phyloP scores from a whole-genome alignment of 345 rosid species.

The Pistacia integerrima region DNA sequence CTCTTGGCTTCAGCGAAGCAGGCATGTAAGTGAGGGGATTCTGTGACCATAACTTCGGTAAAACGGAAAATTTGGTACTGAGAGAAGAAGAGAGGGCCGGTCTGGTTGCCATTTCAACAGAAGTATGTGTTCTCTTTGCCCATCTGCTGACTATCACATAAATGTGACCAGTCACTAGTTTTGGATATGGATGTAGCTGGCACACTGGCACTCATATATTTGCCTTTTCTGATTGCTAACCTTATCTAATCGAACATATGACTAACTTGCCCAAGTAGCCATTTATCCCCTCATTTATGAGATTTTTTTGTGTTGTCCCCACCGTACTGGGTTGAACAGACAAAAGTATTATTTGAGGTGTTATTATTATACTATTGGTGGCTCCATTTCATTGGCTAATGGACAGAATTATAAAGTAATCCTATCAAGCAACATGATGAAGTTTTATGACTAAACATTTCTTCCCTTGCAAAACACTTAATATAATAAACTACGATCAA shows the following conservation, averaged over 20 bases:
- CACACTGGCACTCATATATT: conserved; percentile 10
- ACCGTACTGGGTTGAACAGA: not conserved
- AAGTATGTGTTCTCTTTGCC: not conserved
- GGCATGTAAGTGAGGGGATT: conserved; percentile 23
- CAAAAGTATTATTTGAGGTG: not conserved
- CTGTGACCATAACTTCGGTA: conserved; percentile 28
- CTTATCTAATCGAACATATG: conserved; percentile 26
- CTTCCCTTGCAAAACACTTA: not conserved
- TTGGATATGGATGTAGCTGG: conserved; percentile 18
- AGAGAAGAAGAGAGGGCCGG: conserved; percentile 42
- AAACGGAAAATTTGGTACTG: conserved; percentile 25
- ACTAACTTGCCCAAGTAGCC: not conserved
- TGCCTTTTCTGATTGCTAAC: conserved; percentile 5
- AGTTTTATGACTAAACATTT: not conserved
- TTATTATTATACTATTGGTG: not conserved
- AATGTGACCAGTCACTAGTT: not conserved
- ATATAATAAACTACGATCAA: not conserved
- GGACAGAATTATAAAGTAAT: not conserved
- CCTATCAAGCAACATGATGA: not conserved
- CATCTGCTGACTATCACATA: conserved; percentile 3
- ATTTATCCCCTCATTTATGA: not conserved
- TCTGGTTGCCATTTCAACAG: conserved; percentile 53
- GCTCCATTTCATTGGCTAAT: conserved; percentile 10
- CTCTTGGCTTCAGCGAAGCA: conserved; percentile 27
- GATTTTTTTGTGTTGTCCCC: not conserved